A percentile compares a stretch with the other conserved stretches of the same genome.
These are phyloP conservation scores for Lipomyces kockii DNA, from an alignment of 805 yeast genomes.

Conservation along the genomic window DNA sequence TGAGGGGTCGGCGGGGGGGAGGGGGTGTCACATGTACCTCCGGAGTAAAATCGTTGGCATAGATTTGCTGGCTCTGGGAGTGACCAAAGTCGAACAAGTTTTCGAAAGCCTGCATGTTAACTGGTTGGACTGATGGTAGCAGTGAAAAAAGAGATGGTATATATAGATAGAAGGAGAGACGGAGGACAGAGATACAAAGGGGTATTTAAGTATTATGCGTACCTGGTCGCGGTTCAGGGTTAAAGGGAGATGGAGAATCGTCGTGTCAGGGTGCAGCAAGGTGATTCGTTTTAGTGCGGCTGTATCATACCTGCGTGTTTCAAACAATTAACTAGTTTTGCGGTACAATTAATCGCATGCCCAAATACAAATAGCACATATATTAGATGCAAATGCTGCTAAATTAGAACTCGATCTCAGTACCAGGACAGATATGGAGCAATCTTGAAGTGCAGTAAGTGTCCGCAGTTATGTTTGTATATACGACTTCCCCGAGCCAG, in stretches of 20 bases:
- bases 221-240: neutral
- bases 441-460: too few relatives aligned
- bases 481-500: too few relatives aligned
- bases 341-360: too few relatives aligned
- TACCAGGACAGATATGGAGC: too few relatives aligned
- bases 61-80: constrained; percentile 23
- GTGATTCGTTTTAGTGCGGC: neutral
- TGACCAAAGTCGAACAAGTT: constrained; percentile 25
- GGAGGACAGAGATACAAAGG: neutral
- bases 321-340: too few relatives aligned
- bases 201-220: neutral
- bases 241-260: neutral
- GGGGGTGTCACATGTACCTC: constrained; percentile 8
- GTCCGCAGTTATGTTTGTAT: too few relatives aligned
- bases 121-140: neutral
- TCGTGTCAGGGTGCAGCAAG: neutral
- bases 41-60: constrained; percentile 24
- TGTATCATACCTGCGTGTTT: too few relatives aligned
- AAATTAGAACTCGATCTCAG: too few relatives aligned
- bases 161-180: neutral
- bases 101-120: constrained; percentile 14
- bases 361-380: too few relatives aligned
- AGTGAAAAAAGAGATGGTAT: neutral
- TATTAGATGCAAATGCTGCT: too few relatives aligned
- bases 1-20: neutral